Percentiles rank a stretch among this genome's conserved stretches.
Evolutionary conservation across 495 filamentous ascomycete species (phyloP).

Genomic region (Pseudevernia furfuracea): DNA sequence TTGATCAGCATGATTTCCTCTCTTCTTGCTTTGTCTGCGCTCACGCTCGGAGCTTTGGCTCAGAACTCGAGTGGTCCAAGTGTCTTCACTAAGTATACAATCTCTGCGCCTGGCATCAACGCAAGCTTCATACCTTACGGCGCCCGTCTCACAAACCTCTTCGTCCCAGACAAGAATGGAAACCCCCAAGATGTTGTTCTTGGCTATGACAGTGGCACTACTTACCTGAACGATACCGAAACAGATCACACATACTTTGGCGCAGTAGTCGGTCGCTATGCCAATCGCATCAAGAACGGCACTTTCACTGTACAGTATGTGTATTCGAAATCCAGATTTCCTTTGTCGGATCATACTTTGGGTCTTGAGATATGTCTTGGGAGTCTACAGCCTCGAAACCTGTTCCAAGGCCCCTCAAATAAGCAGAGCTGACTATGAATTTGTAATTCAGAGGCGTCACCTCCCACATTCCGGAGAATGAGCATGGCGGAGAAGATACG

Average conservation of each 20-base stretch:
- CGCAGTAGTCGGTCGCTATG: conserved; percentile 70
- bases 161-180: conserved; percentile 65
- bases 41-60: conserved; percentile 4
- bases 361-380: background rate
- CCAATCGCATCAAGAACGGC: conserved; percentile 81
- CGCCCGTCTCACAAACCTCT: conserved; percentile 64
- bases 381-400: background rate
- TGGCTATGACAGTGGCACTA: conserved; percentile 69
- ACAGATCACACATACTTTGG: conserved; percentile 67
- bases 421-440: background rate
- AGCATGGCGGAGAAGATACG: conserved; percentile 61
- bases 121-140: conserved; percentile 73
- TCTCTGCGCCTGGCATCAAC: conserved; percentile 62
- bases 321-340: background rate
- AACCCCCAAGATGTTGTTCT: conserved; percentile 58
- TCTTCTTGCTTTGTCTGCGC: background rate
- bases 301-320: conserved; percentile 58
- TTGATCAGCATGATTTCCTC: background rate
- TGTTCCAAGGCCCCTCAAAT: too few relatives aligned
- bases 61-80: conserved; percentile 8
- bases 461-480: conserved; percentile 64
- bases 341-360: background rate
- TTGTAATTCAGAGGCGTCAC: conserved; percentile 32
- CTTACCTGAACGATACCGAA: conserved; percentile 60
- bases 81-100: conserved; percentile 52